Evolutionary conservation across 176 grass and related monocot genomes (phyloP), one percentile per base, ranked within the genome.

Genomic region (Otatea glauca): DNA sequence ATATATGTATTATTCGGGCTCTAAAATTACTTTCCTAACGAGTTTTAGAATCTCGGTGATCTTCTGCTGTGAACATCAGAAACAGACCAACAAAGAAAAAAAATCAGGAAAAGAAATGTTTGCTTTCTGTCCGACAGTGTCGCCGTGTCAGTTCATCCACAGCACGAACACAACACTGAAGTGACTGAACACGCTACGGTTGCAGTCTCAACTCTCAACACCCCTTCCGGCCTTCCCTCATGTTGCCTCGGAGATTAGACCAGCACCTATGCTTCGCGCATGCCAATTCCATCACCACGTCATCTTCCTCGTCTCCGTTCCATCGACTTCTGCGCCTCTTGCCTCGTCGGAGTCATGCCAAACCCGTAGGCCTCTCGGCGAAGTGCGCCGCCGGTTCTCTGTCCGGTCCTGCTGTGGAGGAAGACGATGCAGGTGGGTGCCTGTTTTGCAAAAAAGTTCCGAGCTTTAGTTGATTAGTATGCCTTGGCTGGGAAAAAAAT

Each of bases 361-460:
- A 25, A 2, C 54, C 44, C 86, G 20, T 54, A 35, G 34, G n/a
- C 65, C 66, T 83, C 74, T 49, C 35, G 29, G 35, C 66, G 2
- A 51, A 65, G 34, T 54, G 54, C 80, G 67, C 65, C 34, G 56
- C 42, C 74, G 56, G 65, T 41, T 78, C 55, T 49, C 34, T 16
- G 11, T 25, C 45, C 66, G 17, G 45, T 35, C 44, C 58, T 25
- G 20, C 58, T 2, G 17, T 9, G 47, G 74, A 65, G n/a, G 66
- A 79, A 44, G 75, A 73, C 58, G 47, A 74, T n/a, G 74, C 4
- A 78, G 87, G 81, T 82, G 38, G 39, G 79, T 58, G 74, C 67
- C 15, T 50, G 1, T 29, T 84, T 60, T 12, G 25, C 29, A 16
- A 38, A 23, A 51, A 24, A 18, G 77, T 44, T 27, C 21, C 18